A percentile compares a stretch with the other conserved stretches of the same genome.
Conservation (phyloP, 352 stramenopile genomes). For the Phytophthora podocarpi region DNA sequence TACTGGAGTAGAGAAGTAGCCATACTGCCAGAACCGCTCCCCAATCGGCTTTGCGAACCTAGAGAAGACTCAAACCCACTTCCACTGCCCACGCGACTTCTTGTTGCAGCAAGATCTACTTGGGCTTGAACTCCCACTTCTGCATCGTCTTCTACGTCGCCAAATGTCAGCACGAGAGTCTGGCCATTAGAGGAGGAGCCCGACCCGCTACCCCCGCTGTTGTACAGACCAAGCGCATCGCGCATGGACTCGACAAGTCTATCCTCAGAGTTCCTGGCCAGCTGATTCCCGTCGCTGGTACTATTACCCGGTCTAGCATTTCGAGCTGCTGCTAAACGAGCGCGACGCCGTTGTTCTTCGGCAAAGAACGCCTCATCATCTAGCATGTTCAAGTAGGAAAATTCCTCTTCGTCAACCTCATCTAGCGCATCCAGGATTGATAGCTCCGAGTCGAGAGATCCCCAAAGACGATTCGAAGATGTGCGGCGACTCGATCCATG, state of each 20-base stretch:
- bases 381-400: slow-evolving; percentile 78
- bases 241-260: slow-evolving; percentile 47
- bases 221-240: slow-evolving; percentile 40
- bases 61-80: slow-evolving; percentile 2
- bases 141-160: slow-evolving; percentile 35
- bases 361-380: slow-evolving; percentile 67
- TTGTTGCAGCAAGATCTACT: background rate
- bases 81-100: slow-evolving; percentile 14
- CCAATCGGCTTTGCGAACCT: slow-evolving; percentile 19
- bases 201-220: slow-evolving; percentile 8
- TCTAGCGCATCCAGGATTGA: slow-evolving; percentile 76
- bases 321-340: slow-evolving; percentile 31
- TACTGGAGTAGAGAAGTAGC: slow-evolving; percentile 54
- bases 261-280: slow-evolving; percentile 28
- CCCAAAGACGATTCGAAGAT: slow-evolving; percentile 59
- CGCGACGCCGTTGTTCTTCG: slow-evolving; percentile 59
- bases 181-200: slow-evolving; percentile 28
- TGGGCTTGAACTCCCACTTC: slow-evolving; percentile 14
- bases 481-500: slow-evolving; percentile 38
- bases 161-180: slow-evolving; percentile 50
- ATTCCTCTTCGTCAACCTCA: slow-evolving; percentile 86
- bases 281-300: slow-evolving; percentile 15
- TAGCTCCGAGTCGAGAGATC: slow-evolving; percentile 72
- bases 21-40: slow-evolving; percentile 16
- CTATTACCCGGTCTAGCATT: slow-evolving; percentile 18